Evolutionary conservation across 306 rosid species (phyloP).

Genomic region (Cucumis melo): DNA sequence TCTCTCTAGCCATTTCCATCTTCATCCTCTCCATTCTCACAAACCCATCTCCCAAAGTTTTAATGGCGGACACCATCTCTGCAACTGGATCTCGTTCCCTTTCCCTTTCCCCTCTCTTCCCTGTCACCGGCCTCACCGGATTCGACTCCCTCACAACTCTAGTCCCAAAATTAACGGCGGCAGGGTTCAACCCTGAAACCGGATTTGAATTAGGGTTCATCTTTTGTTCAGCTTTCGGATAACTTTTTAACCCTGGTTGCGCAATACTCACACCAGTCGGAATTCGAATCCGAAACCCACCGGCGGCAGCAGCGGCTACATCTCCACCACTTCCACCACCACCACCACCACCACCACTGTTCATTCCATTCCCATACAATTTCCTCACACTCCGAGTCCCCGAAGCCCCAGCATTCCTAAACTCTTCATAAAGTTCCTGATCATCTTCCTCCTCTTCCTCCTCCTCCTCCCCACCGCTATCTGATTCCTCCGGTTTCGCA

Average conservation of each 20-base stretch:
- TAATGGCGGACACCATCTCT: constrained; percentile 73
- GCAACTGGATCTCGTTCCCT: constrained; percentile 41
- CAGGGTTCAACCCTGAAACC: constrained; percentile 15
- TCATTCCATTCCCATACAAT: constrained; percentile 42
- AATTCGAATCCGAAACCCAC: constrained; percentile 64
- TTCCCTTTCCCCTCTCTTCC: constrained; percentile 31
- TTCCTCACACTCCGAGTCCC: constrained; percentile 43
- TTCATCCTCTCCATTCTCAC: constrained; percentile 90
- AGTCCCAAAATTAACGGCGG: constrained; percentile 23
- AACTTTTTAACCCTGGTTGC: constrained; percentile 48
- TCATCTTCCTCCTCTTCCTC: constrained; percentile 42
- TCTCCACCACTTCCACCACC: constrained; percentile 11
- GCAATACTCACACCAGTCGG: constrained; percentile 65
- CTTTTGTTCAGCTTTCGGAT: constrained; percentile 31
- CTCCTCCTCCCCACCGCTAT: constrained; percentile 26
- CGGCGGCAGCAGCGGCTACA: background rate
- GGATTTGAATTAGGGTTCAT: constrained; percentile 27
- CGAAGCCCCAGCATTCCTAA: constrained; percentile 36
- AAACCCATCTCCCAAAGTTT: constrained; percentile 79
- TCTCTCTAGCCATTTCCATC: constrained; percentile 95
- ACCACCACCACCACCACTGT: constrained; percentile 11
- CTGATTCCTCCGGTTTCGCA: constrained; percentile 36
- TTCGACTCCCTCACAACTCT: constrained; percentile 42
- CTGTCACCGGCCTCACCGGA: constrained; percentile 19
- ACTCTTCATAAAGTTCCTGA: constrained; percentile 44